Conservation (phyloP, 371 early-diverging fungal genomes). For the Apophysomyces sp. region DNA sequence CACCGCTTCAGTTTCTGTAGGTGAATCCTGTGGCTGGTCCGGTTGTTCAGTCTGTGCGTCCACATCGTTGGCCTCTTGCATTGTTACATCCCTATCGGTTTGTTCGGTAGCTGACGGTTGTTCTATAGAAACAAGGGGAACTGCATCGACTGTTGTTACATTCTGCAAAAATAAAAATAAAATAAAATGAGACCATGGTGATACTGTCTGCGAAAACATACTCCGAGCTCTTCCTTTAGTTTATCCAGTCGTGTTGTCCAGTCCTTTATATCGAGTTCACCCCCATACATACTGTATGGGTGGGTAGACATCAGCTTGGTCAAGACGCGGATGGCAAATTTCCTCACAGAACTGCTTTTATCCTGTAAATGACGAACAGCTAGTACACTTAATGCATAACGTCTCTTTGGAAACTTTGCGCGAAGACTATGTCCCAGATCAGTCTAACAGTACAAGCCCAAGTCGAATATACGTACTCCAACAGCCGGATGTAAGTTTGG, state of each 20-base stretch:
- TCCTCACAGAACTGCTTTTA: constrained; percentile 87
- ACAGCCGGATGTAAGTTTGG: constrained; percentile 80
- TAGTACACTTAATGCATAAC: constrained; percentile 70
- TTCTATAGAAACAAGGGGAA: neutral
- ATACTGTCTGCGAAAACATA: constrained; percentile 13
- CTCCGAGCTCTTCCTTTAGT: constrained; percentile 65
- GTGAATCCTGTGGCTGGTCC: neutral
- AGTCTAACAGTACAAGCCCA: neutral
- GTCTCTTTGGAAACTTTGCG: constrained; percentile 78
- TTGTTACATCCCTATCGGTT: constrained; percentile 8
- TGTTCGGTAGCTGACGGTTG: neutral
- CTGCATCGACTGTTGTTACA: constrained; percentile 1
- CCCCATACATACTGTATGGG: constrained; percentile 89
- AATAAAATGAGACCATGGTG: no score
- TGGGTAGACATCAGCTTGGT: constrained; percentile 79
- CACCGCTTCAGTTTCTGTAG: constrained; percentile 8
- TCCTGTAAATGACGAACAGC: constrained; percentile 84
- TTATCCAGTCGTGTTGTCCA: constrained; percentile 66
- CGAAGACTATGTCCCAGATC: constrained; percentile 28
- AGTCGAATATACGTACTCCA: constrained; percentile 59
- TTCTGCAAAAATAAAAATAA: neutral
- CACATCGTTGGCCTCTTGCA: constrained; percentile 19
- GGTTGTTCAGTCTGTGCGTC: neutral
- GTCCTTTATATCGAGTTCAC: constrained; percentile 65
- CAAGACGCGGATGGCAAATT: constrained; percentile 83